These are phyloP conservation scores for Peziza echinospora DNA, from an alignment of 495 filamentous ascomycete species.

Conservation along the genomic window DNA sequence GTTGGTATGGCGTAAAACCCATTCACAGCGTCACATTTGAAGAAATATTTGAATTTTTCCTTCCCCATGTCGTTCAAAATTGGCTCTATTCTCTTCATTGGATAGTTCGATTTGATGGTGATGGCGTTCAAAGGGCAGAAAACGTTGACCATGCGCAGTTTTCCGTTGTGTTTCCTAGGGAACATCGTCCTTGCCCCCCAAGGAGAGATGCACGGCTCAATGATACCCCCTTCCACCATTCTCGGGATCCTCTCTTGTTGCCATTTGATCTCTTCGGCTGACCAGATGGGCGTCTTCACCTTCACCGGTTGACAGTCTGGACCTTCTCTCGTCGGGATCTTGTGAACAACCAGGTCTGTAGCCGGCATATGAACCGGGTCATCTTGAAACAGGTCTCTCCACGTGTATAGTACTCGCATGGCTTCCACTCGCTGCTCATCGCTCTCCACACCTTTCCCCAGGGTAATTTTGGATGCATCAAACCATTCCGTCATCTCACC, in stretches of 20 bases:
- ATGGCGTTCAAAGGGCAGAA: not conserved
- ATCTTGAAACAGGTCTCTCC: not conserved
- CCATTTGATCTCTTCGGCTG: not conserved
- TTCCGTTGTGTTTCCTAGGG: not conserved
- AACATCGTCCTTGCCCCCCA: conserved; percentile 1
- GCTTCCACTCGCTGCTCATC: not conserved
- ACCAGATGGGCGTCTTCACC: not conserved
- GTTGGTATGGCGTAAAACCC: conserved; percentile 1
- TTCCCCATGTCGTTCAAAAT: not conserved
- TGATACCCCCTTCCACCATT: not conserved
- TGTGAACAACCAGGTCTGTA: not conserved
- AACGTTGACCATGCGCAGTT: not conserved
- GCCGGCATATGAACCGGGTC: not conserved
- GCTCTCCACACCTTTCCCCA: not conserved
- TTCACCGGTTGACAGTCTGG: not conserved
- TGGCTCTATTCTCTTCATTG: not conserved
- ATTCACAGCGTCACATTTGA: not conserved
- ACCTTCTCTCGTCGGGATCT: too few relatives aligned
- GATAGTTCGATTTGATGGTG: not conserved
- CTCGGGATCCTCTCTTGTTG: not conserved
- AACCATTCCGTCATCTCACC: not conserved
- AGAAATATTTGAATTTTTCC: not conserved
- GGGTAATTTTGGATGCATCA: not conserved
- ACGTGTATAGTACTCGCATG: not conserved
- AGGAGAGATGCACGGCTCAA: not conserved